phyloP scores from a whole-genome alignment of 2,329 filamentous ascomycete species.

The Trichoderma koningiopsis region DNA sequence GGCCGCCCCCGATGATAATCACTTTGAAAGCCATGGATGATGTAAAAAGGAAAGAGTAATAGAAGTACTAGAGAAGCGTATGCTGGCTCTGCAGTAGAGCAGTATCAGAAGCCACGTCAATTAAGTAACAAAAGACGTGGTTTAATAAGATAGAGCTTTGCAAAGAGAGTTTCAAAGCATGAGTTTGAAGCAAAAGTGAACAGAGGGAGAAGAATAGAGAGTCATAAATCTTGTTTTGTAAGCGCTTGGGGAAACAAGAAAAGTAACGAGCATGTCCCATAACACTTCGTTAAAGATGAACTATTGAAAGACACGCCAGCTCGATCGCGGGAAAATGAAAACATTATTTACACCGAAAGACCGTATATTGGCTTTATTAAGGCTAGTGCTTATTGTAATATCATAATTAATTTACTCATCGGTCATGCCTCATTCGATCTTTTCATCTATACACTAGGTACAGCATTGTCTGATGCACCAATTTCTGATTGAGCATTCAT shows the following conservation, averaged over 20 bases:
- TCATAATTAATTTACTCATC: background rate
- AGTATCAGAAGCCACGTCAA: background rate
- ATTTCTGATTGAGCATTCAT: too few species aligned
- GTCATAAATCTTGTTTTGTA: background rate
- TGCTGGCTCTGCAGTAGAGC: background rate
- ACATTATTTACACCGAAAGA: background rate
- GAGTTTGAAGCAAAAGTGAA: too few species aligned
- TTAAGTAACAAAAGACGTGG: background rate
- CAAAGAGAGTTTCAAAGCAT: background rate
- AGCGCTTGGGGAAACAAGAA: background rate
- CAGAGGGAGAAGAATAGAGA: background rate
- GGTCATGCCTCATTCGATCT: background rate
- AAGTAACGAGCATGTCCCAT: background rate
- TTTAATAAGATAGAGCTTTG: background rate
- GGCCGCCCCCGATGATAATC: conserved; percentile 36
- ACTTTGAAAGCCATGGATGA: conserved; percentile 27
- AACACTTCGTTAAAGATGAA: background rate
- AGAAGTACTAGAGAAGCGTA: background rate
- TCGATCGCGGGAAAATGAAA: background rate
- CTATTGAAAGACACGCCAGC: background rate
- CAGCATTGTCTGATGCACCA: too few species aligned
- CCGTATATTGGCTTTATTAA: background rate
- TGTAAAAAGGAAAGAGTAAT: background rate
- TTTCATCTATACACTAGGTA: background rate
- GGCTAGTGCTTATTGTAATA: background rate